phyloP scores from a whole-genome alignment of 2,329 filamentous ascomycete species.

The Aspergillus tubingensis region DNA sequence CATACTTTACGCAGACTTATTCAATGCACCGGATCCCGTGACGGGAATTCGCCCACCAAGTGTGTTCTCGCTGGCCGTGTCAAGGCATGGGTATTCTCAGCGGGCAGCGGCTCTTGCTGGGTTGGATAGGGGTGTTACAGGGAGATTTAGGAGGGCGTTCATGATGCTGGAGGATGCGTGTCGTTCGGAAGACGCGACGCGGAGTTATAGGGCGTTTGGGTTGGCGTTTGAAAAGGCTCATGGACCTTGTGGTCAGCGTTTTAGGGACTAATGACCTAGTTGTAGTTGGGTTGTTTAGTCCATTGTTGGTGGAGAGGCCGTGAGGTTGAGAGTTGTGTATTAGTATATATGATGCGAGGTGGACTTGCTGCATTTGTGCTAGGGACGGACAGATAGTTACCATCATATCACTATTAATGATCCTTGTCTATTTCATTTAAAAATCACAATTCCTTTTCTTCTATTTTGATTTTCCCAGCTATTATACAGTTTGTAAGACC shows the following conservation, averaged over 20 bases:
- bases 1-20: constrained; percentile 36
- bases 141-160: constrained; percentile 35
- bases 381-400: background rate
- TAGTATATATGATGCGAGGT: background rate
- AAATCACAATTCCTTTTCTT: background rate
- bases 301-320: background rate
- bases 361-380: background rate
- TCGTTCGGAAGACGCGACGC: constrained; percentile 35
- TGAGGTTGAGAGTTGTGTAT: too few species aligned
- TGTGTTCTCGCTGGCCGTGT: constrained; percentile 6
- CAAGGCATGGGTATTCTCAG: too few species aligned
- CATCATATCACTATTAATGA: background rate
- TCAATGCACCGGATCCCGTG: constrained; percentile 29
- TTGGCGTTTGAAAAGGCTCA: constrained; percentile 22
- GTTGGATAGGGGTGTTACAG: constrained; percentile 15
- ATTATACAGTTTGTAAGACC: background rate
- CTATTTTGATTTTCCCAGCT: background rate
- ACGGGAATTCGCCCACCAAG: constrained; percentile 27
- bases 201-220: constrained; percentile 36
- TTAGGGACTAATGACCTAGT: background rate
- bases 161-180: constrained; percentile 37
- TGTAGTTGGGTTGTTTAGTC: constrained; percentile 11
- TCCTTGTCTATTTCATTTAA: background rate
- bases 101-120: constrained; percentile 12
- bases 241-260: constrained; percentile 22